Evolutionary conservation across 129 eudicot genomes (phyloP), one percentile per base, ranked within the genome.

Genomic region (Flaveria bidentis): DNA sequence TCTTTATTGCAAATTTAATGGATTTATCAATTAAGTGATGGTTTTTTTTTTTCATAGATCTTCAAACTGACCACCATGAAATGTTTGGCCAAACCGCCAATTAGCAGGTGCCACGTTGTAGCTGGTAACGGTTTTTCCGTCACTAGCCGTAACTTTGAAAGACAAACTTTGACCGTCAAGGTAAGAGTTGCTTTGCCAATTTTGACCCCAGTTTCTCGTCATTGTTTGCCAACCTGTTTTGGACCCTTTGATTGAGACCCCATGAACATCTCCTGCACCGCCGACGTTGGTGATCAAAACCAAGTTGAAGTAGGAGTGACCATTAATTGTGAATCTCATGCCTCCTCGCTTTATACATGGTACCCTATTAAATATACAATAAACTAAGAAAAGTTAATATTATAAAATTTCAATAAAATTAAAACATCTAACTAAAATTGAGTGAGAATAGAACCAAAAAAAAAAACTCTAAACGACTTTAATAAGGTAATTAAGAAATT

Each of bases 121-220:
- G 79, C 85, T 85, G 28, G 96, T 85, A 58, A 87, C 72, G 16
- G 87, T 86, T 77, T 79, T 83, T 46, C 92, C 92, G 44, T 87
- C 87, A 51, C 92, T 69, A 22, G 88, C 84, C 14, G 81, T 85
- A n/a, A 87, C 82, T 28, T 77, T 78, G 66, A 87, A 90, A 6
- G 92, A 87, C 23, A 90, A 92, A 67, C 84, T 63, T 74, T 90
- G 96, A 51, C 92, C 88, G 18, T 87, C 50, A 13, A 90, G 92
- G 55, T 83, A 71, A 17, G 86, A 72, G 69, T 89, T 84, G 82
- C 87, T 89, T 78, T 89, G 91, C 95, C 95, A 89, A 23, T 87
- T 90, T 69, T 90, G 96, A 16, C 90, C 96, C 92, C 96, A 90
- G 12, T 90, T 90, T 62, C 96, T 81, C 1, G 90, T 60, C 96